Percentiles rank a stretch among this genome's conserved stretches.
Conservation (phyloP, 306 rosid genomes). For the Cajanus cajan region DNA sequence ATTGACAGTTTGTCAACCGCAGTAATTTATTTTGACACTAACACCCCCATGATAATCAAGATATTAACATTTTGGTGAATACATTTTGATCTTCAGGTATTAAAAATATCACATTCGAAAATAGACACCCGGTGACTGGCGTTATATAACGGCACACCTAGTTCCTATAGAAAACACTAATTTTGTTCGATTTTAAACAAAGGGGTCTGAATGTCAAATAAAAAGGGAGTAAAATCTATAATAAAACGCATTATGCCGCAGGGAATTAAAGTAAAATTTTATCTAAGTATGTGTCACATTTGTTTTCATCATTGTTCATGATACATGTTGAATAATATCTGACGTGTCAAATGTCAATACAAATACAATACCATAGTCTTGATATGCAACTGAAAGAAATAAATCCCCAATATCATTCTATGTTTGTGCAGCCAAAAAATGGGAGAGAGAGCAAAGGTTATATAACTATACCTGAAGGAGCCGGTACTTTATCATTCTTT, state of each 20-base stretch:
- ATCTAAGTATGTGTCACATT: not conserved
- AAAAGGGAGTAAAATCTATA: not conserved
- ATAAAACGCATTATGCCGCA: not conserved
- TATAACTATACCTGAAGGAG: conserved; percentile 19
- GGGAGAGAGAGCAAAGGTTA: not conserved
- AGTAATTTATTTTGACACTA: not conserved
- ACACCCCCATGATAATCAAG: not conserved
- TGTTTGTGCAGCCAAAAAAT: not conserved
- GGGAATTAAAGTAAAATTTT: not conserved
- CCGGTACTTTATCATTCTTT: conserved; percentile 37
- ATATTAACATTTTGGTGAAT: not conserved
- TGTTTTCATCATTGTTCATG: not conserved
- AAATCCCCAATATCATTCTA: not conserved
- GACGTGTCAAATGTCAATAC: not conserved
- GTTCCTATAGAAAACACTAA: not conserved
- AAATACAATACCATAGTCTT: not conserved
- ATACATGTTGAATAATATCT: not conserved
- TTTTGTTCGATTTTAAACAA: not conserved
- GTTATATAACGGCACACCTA: not conserved
- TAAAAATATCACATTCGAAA: not conserved
- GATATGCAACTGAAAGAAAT: not conserved
- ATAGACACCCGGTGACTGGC: not conserved
- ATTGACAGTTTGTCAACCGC: not conserved
- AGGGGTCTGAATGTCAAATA: not conserved
- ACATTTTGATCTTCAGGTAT: not conserved